These are phyloP conservation scores for Alisma plantagoaquatica DNA, from an alignment of 106 monocot genomes.

Conservation along the genomic window DNA sequence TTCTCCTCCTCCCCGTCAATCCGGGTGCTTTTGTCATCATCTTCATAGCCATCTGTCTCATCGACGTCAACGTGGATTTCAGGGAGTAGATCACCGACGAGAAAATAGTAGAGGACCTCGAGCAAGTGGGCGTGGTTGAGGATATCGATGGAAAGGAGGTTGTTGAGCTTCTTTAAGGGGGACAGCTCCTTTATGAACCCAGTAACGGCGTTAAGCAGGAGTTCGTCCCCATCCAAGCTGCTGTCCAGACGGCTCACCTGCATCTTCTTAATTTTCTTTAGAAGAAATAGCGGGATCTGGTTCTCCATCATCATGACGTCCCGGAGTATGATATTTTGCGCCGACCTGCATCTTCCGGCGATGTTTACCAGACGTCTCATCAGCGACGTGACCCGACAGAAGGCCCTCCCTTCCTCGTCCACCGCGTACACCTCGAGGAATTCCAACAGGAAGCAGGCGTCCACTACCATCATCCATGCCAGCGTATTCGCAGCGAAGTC, in stretches of 20 bases:
- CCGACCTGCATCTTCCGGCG: conserved; percentile 8
- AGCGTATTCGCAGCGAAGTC: conserved; percentile 26
- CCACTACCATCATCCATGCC: conserved; percentile 46
- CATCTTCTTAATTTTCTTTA: conserved; percentile 5
- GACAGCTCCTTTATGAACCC: conserved; percentile 18
- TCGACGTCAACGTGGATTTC: neutral
- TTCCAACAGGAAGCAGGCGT: conserved; percentile 41
- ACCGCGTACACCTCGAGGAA: conserved; percentile 26
- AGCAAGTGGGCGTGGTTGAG: conserved; percentile 18
- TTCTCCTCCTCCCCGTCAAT: neutral
- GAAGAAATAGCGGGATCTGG: conserved; percentile 34
- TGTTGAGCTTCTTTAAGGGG: conserved; percentile 14
- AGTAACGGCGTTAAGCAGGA: conserved; percentile 1
- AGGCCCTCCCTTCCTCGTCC: neutral
- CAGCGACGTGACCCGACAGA: neutral
- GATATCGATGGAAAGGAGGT: neutral
- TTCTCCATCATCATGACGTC: conserved; percentile 42
- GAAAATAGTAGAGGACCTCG: conserved; percentile 19
- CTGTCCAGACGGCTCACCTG: too few species aligned
- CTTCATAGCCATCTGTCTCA: neutral
- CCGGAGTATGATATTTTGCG: conserved; percentile 10
- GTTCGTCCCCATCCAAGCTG: neutral
- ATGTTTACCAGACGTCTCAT: conserved; percentile 9
- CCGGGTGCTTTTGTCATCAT: neutral
- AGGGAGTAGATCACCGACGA: conserved; percentile 13